phyloP scores from a whole-genome alignment of 805 yeast genomes.

The Yamadazyma akitaensis region DNA sequence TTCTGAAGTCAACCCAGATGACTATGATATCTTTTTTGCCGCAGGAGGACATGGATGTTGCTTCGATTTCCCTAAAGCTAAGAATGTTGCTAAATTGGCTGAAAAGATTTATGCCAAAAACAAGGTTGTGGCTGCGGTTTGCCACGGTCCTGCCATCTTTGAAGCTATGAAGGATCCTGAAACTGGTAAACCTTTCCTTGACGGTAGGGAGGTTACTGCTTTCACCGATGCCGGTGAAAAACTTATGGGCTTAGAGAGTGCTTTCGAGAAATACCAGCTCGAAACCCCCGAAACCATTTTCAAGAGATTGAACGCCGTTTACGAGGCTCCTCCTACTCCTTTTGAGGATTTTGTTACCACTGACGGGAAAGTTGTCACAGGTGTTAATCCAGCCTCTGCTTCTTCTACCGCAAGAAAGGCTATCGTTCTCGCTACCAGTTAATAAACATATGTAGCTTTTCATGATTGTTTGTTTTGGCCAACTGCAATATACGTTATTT shows the following conservation, averaged over 20 bases:
- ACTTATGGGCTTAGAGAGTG: slow-evolving; percentile 18
- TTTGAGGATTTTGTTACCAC: slow-evolving; percentile 49
- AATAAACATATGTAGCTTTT: not conserved
- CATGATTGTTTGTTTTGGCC: too few relatives aligned
- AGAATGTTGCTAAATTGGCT: slow-evolving; percentile 43
- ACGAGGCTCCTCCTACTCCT: slow-evolving; percentile 46
- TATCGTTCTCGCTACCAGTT: slow-evolving; percentile 1
- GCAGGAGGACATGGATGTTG: slow-evolving; percentile 66
- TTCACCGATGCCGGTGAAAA: slow-evolving; percentile 57
- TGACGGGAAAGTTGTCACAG: slow-evolving; percentile 63
- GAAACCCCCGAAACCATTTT: slow-evolving; percentile 38
- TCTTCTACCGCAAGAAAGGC: slow-evolving; percentile 39
- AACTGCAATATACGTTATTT: too few relatives aligned
- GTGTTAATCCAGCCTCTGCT: slow-evolving; percentile 63
- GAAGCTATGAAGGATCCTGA: slow-evolving; percentile 41
- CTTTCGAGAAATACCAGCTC: slow-evolving; percentile 22
- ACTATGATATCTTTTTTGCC: slow-evolving; percentile 54
- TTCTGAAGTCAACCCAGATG: slow-evolving; percentile 44
- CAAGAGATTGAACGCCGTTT: slow-evolving; percentile 40
- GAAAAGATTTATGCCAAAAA: slow-evolving; percentile 45
- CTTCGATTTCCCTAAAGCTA: slow-evolving; percentile 56
- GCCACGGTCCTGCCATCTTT: slow-evolving; percentile 66
- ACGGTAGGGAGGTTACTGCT: slow-evolving; percentile 58
- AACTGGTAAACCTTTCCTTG: slow-evolving; percentile 43
- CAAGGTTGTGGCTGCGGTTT: slow-evolving; percentile 61